Evolutionary conservation across 352 stramenopile species (phyloP), one percentile per base, ranked within the genome.

Genomic region (Globisporangium echinulatum): DNA sequence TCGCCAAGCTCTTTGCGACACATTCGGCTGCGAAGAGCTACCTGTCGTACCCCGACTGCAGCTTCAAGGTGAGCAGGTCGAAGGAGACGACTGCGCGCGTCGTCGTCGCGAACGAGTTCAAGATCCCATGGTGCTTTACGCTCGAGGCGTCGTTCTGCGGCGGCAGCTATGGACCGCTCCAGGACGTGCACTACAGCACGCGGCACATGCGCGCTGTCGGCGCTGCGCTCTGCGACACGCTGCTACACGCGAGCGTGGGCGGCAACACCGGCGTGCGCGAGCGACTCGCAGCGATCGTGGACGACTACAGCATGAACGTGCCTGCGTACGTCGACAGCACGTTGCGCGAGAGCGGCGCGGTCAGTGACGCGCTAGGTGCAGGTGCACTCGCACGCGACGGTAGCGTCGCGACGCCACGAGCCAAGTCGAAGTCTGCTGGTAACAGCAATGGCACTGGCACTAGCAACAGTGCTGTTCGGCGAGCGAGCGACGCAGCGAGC

Each of bases 141-240:
- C 69, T 96, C 0, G 89, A 97, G 61, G 83, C 77, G 2, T 94
- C 84, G 1, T 97, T 96, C 55, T 95, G 87, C 54, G 89, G 89
- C 3, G 75, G 80, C 6, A 88, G 77, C 58, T 87, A 86, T 59
- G 83, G 83, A 0, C 67, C 80, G 33, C 70, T 90, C 5, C 64
- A 77, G 51, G 72, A 71, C 25, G 70, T 72, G 54, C 85, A 94
- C 52, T 94, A 91, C 50, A 88, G 85, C 50, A 82, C 79, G 4
- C 64, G 68, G 4, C 74, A 92, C 47, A 63, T 88, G 17, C 59
- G 64, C 4, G 66, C 85, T 67, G 71, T 77, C 7, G 81, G 81
- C 52, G 53, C 54, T 0, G 71, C 73, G 0, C 49, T 90, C 3
- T 86, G 78, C 33, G 73, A 88, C 38, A 68, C 78, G 37, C 55